A percentile compares a stretch with the other conserved stretches of the same genome.
These are phyloP conservation scores for Luzula sylvatica DNA, from an alignment of 176 grass and related monocot species.

Conservation along the genomic window DNA sequence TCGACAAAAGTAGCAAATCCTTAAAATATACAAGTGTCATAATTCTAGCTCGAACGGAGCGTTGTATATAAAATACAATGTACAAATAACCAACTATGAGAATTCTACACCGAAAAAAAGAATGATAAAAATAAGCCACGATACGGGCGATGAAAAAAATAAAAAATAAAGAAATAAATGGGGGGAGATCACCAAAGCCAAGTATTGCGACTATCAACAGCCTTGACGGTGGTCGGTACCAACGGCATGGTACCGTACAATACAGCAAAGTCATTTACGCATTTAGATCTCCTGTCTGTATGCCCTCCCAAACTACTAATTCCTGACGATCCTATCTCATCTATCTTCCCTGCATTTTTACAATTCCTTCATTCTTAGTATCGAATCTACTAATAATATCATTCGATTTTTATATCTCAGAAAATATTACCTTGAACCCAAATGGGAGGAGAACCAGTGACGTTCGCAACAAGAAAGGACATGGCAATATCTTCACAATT, in stretches of 20 bases:
- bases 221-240: slow-evolving; percentile 59
- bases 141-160: too few species aligned
- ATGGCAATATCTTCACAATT: slow-evolving; percentile 99
- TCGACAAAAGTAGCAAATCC: too few species aligned
- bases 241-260: slow-evolving; percentile 82
- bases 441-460: slow-evolving; percentile 71
- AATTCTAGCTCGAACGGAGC: too few species aligned
- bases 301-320: slow-evolving; percentile 83
- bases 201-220: slow-evolving; percentile 52
- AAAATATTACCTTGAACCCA: slow-evolving; percentile 75
- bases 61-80: too few species aligned
- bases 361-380: slow-evolving; percentile 1
- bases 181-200: slow-evolving; percentile 99
- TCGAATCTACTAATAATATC: neutral
- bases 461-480: slow-evolving; percentile 92
- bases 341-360: slow-evolving; percentile 58
- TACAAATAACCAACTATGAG: too few species aligned
- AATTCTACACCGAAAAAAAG: too few species aligned
- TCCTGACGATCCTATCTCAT: slow-evolving; percentile 76
- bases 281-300: slow-evolving; percentile 42
- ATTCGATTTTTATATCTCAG: too few species aligned
- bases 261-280: slow-evolving; percentile 56
- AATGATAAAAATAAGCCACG: too few species aligned
- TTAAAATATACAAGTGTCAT: too few species aligned
- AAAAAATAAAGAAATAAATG: too few species aligned